Evolutionary conservation across 2,329 filamentous ascomycete species (phyloP).

Genomic region (Aureobasidium sp.): DNA sequence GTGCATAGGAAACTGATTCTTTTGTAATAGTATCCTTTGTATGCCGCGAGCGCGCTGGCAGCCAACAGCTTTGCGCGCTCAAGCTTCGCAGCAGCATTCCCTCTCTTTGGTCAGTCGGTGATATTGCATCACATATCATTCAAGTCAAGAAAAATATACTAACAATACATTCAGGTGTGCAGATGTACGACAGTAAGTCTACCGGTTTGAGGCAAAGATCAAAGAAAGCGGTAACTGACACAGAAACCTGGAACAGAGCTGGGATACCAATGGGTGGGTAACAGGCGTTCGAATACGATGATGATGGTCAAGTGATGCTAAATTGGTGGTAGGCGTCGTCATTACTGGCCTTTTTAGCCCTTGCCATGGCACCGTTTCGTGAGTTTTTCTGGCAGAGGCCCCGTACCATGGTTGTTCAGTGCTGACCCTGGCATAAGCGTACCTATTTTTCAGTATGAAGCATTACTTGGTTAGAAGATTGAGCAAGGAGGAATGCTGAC

Average conservation of each 20-base stretch:
- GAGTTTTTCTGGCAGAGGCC: constrained; percentile 20
- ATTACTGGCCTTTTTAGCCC: constrained; percentile 36
- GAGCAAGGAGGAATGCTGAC: constrained; percentile 9
- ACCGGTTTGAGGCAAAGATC: neutral
- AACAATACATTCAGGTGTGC: constrained; percentile 38
- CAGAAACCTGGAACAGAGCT: constrained; percentile 30
- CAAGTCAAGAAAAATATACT: neutral
- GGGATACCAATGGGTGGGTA: constrained; percentile 46
- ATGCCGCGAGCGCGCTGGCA: constrained; percentile 44
- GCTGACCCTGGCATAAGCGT: constrained; percentile 28
- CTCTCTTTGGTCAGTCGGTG: constrained; percentile 26
- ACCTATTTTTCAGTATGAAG: constrained; percentile 38
- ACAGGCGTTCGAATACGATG: constrained; percentile 15
- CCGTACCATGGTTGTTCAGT: constrained; percentile 21
- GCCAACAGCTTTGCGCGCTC: constrained; percentile 45
- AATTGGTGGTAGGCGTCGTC: constrained; percentile 11
- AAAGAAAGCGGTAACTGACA: constrained; percentile 38
- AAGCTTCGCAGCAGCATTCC: constrained; percentile 42
- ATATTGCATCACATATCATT: neutral
- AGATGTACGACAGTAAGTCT: constrained; percentile 45
- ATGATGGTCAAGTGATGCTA: constrained; percentile 7
- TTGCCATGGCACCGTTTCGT: constrained; percentile 43
- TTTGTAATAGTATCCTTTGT: constrained; percentile 38
- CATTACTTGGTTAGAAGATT: neutral
- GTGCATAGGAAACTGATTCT: neutral